phyloP scores from a whole-genome alignment of 2,329 filamentous ascomycete genomes.

The Fusarium sp. region DNA sequence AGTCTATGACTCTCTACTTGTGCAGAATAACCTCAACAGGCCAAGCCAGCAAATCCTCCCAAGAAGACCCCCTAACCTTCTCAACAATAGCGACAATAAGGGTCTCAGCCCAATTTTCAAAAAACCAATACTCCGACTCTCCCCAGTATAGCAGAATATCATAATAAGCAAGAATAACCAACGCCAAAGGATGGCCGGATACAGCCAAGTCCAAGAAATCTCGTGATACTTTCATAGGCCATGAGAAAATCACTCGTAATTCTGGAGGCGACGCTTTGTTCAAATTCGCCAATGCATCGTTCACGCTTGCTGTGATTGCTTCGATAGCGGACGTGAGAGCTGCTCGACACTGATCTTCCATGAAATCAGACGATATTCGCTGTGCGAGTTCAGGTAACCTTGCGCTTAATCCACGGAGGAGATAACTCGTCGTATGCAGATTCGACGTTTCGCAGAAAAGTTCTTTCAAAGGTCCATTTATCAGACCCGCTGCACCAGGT shows the following conservation, averaged over 20 bases:
- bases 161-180: conserved; percentile 31
- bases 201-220: conserved; percentile 26
- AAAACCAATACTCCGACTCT: conserved; percentile 33
- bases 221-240: conserved; percentile 24
- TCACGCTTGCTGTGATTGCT: not conserved
- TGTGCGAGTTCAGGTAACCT: conserved; percentile 16
- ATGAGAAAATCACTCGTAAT: conserved; percentile 22
- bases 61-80: conserved; percentile 24
- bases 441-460: not conserved
- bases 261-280: conserved; percentile 21
- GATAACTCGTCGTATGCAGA: not conserved
- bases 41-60: conserved; percentile 33
- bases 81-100: conserved; percentile 31
- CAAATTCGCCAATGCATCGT: not conserved
- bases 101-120: conserved; percentile 23
- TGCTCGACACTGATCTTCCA: conserved; percentile 1
- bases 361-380: conserved; percentile 3
- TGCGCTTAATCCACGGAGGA: not conserved
- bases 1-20: not conserved
- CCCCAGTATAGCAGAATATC: conserved; percentile 24
- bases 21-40: conserved; percentile 17
- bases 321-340: not conserved
- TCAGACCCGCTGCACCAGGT: conserved; percentile 6
- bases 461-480: conserved; percentile 3
- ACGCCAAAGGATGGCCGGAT: conserved; percentile 14